Conservation (phyloP, 2,329 filamentous ascomycete species). For the Neofusicoccum umdonicola region DNA sequence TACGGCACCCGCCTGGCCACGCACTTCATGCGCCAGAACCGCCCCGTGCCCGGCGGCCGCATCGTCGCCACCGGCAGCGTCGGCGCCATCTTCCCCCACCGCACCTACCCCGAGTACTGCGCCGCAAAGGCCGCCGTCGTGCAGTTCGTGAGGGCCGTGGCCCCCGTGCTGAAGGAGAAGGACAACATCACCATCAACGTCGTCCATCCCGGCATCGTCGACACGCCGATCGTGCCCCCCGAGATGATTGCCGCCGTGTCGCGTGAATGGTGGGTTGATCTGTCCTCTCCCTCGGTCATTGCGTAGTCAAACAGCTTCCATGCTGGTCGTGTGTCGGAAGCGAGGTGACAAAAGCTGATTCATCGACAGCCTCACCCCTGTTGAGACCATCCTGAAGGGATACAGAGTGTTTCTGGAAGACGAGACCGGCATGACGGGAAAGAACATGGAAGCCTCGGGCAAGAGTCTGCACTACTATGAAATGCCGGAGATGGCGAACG, state of each 20-base stretch:
- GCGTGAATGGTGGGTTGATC: neutral
- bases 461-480: slow-evolving; percentile 42
- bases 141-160: slow-evolving; percentile 29
- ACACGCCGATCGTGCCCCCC: slow-evolving; percentile 33
- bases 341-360: neutral
- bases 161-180: slow-evolving; percentile 31
- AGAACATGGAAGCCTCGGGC: slow-evolving; percentile 46
- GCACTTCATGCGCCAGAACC: slow-evolving; percentile 55
- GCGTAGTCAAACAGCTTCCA: too few relatives aligned
- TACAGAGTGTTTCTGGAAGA: slow-evolving; percentile 50
- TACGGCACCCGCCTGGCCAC: slow-evolving; percentile 51
- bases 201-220: slow-evolving; percentile 49
- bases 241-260: slow-evolving; percentile 22
- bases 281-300: too few relatives aligned
- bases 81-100: slow-evolving; percentile 45
- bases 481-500: slow-evolving; percentile 41
- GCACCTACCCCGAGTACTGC: slow-evolving; percentile 49
- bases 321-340: too few relatives aligned
- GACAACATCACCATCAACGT: slow-evolving; percentile 51
- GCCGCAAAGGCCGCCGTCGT: slow-evolving; percentile 50
- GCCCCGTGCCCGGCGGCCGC: slow-evolving; percentile 39
- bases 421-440: slow-evolving; percentile 39
- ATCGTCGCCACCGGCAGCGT: slow-evolving; percentile 48
- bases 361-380: slow-evolving; percentile 31
- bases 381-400: slow-evolving; percentile 45